Base-by-base conservation (phyloP, 768 basidiomycete genomes). In the Lyophyllum shimeji region DNA sequence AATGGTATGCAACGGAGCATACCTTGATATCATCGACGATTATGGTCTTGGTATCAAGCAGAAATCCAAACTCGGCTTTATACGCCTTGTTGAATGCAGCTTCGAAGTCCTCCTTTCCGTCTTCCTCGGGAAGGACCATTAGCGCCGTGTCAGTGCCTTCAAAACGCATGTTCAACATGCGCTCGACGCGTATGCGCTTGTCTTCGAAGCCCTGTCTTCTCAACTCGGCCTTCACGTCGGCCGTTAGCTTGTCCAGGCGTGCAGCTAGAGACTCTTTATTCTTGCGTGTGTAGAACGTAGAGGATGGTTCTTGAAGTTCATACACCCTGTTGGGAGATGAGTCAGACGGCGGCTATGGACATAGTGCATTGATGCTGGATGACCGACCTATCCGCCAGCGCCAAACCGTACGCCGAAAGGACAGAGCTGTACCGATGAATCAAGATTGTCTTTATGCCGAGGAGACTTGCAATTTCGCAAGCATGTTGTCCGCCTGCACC, bases 1-100 rank as follows among this genome's bases (percentile, higher is more conserved):
- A 9, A 29, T 5, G 2, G 39, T 18, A 40, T n/a, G n/a, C 3
- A 53, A 9, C 33, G 46, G 7, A 21, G 51, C 64, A 18, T 46
- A 86, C 90, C 80, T 95, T 94, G 75, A 97, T 75, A 72, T 96
- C 95, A 67, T 97, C 95, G 9, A 97, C 90, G 53, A 93, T 84
- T 63, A 97, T 79, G 27, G 76, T 74, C 75, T 93, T 93, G 39
- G 82, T 85, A 59, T 95, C 90, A 25, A 98, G 76, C 59, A 95
- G 72, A 76, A 98, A 97, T 9, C 95, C 95, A 65, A 97, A 96
- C 69, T 95, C 92, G 21, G 85, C 70, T 73, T 85, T 91, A 75
- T 97, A 95, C 42, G 82, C 80, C 49, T 84, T 74, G 67, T 82
- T 85, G 77, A 97, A 98, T 9, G 87, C 90, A 2, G 77, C 79